phyloP scores from a whole-genome alignment of 106 monocot genomes.

The Amphibolis antarctica region DNA sequence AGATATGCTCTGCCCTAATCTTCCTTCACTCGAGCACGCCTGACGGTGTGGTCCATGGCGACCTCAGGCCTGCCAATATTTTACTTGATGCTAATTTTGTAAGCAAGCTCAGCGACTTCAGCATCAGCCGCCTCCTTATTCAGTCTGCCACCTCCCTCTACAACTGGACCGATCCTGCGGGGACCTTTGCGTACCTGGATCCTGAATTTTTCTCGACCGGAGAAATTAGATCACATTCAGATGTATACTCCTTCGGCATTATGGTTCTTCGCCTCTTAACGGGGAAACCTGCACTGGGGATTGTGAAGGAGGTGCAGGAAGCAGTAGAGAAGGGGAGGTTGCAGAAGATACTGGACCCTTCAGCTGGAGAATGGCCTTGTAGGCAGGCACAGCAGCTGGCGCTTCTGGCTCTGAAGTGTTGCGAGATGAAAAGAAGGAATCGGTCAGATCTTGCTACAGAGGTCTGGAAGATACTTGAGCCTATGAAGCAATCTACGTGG shows the following conservation, averaged over 20 bases:
- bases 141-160: slow-evolving; percentile 5
- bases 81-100: slow-evolving; percentile 21
- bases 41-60: slow-evolving; percentile 14
- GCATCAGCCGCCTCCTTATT: slow-evolving; percentile 16
- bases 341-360: slow-evolving; percentile 12
- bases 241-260: slow-evolving; percentile 10
- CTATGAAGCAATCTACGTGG: slow-evolving; percentile 6
- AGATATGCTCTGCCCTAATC: slow-evolving; percentile 61
- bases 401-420: slow-evolving; percentile 16
- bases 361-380: slow-evolving; percentile 25
- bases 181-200: slow-evolving; percentile 38
- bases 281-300: slow-evolving; percentile 7
- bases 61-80: slow-evolving; percentile 23
- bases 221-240: neutral
- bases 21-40: slow-evolving; percentile 23
- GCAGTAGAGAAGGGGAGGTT: slow-evolving; percentile 2
- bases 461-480: slow-evolving; percentile 8
- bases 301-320: slow-evolving; percentile 6
- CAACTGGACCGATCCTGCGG: slow-evolving; percentile 16
- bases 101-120: slow-evolving; percentile 21
- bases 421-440: slow-evolving; percentile 11
- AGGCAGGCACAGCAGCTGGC: slow-evolving; percentile 17
- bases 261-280: slow-evolving; percentile 5
- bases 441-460: slow-evolving; percentile 10
- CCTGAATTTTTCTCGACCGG: slow-evolving; percentile 22